phyloP scores from a whole-genome alignment of 2,329 filamentous ascomycete species.

The Hypomyces perniciosus region DNA sequence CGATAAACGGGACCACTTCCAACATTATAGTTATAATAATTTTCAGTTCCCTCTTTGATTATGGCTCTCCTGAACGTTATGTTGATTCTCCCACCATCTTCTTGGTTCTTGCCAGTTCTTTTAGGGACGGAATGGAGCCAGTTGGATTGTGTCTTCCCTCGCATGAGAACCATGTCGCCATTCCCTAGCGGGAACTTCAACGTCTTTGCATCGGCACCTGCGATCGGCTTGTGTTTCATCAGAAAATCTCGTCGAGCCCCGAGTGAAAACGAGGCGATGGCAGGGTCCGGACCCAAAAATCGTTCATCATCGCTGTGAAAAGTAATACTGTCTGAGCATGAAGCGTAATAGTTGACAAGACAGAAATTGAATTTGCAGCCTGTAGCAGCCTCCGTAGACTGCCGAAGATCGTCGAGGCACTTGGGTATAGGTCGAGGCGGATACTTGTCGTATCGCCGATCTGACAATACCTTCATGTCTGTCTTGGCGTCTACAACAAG shows the following conservation, averaged over 20 bases:
- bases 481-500: conserved; percentile 40
- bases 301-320: conserved; percentile 78
- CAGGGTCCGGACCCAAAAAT: conserved; percentile 63
- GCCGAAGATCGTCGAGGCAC: conserved; percentile 60
- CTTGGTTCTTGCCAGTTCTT: conserved; percentile 56
- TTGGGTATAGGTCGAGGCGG: conserved; percentile 63
- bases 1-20: conserved; percentile 61
- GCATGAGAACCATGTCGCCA: conserved; percentile 78
- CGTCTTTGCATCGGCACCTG: conserved; percentile 27
- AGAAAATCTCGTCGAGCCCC: conserved; percentile 69
- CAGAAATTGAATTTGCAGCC: conserved; percentile 70
- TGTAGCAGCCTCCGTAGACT: conserved; percentile 59
- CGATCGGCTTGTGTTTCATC: conserved; percentile 67
- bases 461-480: conserved; percentile 31
- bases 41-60: conserved; percentile 67
- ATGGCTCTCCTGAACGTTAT: conserved; percentile 72
- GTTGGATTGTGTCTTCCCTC: conserved; percentile 64
- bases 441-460: conserved; percentile 50
- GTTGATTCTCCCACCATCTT: conserved; percentile 62
- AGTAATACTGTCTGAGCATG: conserved; percentile 67
- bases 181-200: conserved; percentile 51
- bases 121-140: conserved; percentile 79
- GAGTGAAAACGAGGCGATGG: conserved; percentile 69
- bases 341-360: conserved; percentile 79
- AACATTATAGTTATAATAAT: conserved; percentile 82